Evolutionary conservation across 2,329 filamentous ascomycete species (phyloP), one percentile per base, ranked within the genome.

Genomic region (Grosmannia clavigera): DNA sequence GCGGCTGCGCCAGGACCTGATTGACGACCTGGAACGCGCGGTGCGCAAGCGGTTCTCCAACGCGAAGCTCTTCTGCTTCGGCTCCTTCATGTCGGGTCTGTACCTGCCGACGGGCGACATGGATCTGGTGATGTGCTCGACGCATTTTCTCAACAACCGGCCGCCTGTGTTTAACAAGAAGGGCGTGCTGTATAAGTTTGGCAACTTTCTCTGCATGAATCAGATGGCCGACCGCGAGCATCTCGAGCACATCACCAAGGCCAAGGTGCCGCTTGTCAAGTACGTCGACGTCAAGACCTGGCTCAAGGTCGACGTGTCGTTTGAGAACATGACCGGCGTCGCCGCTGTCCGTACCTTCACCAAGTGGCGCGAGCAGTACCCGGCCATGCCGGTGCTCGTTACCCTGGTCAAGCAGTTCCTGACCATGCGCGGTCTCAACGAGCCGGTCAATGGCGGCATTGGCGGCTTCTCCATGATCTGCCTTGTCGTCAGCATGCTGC

Each of bases 391-490:
- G 0, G 82, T 89, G 50, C 76, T 99, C 29, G 90, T 96, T 46
- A 86, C 90, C 0, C 70, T 97, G 31, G 81, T 99, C 73, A 99
- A 99, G 75, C 94, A 99, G 65, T 92, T 95, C 62, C 76, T 99
- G 31, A 79, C 88, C 46, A 95, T 99, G 83, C 84, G 91, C 63
- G 89, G 86, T 0, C 77, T 96, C 58, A 96, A 96, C 66, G 94
- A 99, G 71, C 92, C 95, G 4, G 87, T 89, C 50, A 89, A 85
- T 62, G 94, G 94, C 60, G 94, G 94, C 3, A 84, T 99, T 58
- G 94, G 94, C 59, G 94, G 94, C 3, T 97, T 96, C 70, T 90
- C 91, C 1, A 87, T 95, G 64, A 96, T 92, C 60, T 99, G 94
- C 75, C 78, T 99, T 63, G 89, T 96, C 6, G 89, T 94, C 61